A percentile compares a stretch with the other conserved stretches of the same genome.
Conservation (phyloP, 108 stramenopile genomes). For the Cyclotella cryptica region DNA sequence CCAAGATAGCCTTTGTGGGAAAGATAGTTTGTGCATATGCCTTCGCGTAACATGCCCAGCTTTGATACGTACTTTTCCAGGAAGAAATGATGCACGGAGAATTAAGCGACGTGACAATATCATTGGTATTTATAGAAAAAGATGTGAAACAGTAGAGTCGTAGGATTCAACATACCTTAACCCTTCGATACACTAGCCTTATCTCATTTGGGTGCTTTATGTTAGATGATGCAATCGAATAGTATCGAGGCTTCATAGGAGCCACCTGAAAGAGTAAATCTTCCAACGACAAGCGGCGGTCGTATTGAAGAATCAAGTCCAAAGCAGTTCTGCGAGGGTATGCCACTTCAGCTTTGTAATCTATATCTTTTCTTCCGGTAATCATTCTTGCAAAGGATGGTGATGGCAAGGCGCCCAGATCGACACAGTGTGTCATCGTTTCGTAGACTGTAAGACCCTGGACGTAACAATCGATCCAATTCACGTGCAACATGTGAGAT, state of each 20-base stretch:
- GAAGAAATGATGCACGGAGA: background rate
- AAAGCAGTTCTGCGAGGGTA: slow-evolving; percentile 63
- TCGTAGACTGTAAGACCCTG: slow-evolving; percentile 61
- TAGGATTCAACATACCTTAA: slow-evolving; percentile 9
- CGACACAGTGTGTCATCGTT: slow-evolving; percentile 68
- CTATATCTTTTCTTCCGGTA: slow-evolving; percentile 51
- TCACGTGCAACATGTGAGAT: background rate
- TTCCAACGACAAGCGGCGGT: slow-evolving; percentile 55
- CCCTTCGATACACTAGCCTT: slow-evolving; percentile 50
- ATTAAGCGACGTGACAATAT: background rate
- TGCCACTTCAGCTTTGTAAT: slow-evolving; percentile 69
- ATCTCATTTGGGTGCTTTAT: slow-evolving; percentile 49
- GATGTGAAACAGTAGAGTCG: background rate
- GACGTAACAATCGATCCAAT: background rate
- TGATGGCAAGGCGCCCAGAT: slow-evolving; percentile 66
- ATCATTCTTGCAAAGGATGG: slow-evolving; percentile 63
- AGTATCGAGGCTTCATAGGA: slow-evolving; percentile 74
- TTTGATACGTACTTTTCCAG: slow-evolving; percentile 64
- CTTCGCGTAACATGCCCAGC: slow-evolving; percentile 59
- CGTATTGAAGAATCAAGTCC: slow-evolving; percentile 58
- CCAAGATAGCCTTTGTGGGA: slow-evolving; percentile 48
- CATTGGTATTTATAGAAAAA: too few species aligned
- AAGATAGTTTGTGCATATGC: slow-evolving; percentile 62
- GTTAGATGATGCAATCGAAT: slow-evolving; percentile 71
- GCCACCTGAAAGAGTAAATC: slow-evolving; percentile 63